phyloP scores from a whole-genome alignment of 2,329 filamentous ascomycete species.

The Botrytis medusae region DNA sequence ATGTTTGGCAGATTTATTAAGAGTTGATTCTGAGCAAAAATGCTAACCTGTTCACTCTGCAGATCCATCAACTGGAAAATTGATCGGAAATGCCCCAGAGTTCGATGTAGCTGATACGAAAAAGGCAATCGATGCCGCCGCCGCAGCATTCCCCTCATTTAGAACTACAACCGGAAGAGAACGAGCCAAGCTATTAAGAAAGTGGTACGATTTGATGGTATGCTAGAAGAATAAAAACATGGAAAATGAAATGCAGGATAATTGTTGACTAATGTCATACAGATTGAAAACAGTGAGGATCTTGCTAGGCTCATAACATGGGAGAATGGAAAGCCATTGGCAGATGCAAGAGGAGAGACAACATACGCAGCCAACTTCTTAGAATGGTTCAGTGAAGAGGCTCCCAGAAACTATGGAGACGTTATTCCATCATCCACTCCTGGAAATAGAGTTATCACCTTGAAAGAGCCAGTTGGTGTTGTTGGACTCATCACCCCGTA shows the following conservation, averaged over 20 bases:
- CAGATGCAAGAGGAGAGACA: constrained; percentile 72
- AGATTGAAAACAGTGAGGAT: constrained; percentile 70
- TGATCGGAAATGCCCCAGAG: constrained; percentile 83
- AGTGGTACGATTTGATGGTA: constrained; percentile 79
- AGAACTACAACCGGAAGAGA: constrained; percentile 71
- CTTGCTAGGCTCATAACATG: constrained; percentile 80
- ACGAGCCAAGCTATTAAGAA: constrained; percentile 70
- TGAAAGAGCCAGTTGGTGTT: constrained; percentile 83
- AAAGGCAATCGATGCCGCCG: constrained; percentile 79
- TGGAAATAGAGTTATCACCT: constrained; percentile 72
- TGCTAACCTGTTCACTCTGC: constrained; percentile 59
- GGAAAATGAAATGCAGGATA: not conserved
- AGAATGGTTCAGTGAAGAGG: constrained; percentile 81
- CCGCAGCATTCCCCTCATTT: constrained; percentile 71
- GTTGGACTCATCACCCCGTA: constrained; percentile 76
- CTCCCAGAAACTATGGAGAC: constrained; percentile 70
- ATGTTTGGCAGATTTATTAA: constrained; percentile 23
- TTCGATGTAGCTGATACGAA: constrained; percentile 77
- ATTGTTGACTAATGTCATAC: constrained; percentile 22
- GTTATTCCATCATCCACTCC: constrained; percentile 69
- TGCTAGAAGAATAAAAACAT: constrained; percentile 2
- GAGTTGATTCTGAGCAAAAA: constrained; percentile 5
- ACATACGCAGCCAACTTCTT: constrained; percentile 73
- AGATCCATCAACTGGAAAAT: constrained; percentile 80
- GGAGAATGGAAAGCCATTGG: constrained; percentile 85